Conservation (phyloP, 1,139 yeast species). For the Kodamaea plutei region DNA sequence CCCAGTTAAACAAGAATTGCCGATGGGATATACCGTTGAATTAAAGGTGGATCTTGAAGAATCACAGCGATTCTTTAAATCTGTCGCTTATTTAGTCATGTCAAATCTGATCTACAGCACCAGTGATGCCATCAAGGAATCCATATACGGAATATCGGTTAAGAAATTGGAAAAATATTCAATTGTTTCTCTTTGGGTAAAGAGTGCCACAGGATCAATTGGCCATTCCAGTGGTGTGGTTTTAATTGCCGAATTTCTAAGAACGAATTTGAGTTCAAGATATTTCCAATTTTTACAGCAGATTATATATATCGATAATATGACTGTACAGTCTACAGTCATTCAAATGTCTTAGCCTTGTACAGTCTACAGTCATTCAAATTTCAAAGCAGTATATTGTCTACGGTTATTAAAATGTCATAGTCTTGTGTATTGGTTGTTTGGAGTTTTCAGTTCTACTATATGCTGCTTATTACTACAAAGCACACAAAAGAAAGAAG, state of each 20-base stretch:
- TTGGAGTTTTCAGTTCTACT: too few species aligned
- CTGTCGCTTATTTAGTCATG: constrained; percentile 5
- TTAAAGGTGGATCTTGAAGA: constrained; percentile 6
- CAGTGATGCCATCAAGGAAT: too few species aligned
- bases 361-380: too few species aligned
- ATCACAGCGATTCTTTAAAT: constrained; percentile 5
- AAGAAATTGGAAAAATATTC: constrained; percentile 16
- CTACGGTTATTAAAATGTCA: too few species aligned
- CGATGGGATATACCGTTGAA: constrained; percentile 32
- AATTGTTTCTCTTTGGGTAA: constrained; percentile 22
- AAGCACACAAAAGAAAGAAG: too few species aligned
- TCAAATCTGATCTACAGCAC: constrained; percentile 10
- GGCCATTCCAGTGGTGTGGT: too few species aligned
- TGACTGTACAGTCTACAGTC: constrained; percentile 1
- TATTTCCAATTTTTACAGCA: constrained; percentile 3
- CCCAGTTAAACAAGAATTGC: constrained; percentile 20
- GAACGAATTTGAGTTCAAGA: constrained; percentile 10
- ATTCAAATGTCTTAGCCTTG: too few species aligned
- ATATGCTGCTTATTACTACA: too few species aligned
- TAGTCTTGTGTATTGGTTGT: too few species aligned
- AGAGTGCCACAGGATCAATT: constrained; percentile 11
- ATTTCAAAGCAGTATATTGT: too few species aligned
- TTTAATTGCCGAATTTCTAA: constrained; percentile 14
- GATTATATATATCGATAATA: constrained; percentile 5
- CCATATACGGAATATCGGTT: constrained; percentile 18